phyloP scores from a whole-genome alignment of 495 filamentous ascomycete genomes.

The Neurospora africana region DNA sequence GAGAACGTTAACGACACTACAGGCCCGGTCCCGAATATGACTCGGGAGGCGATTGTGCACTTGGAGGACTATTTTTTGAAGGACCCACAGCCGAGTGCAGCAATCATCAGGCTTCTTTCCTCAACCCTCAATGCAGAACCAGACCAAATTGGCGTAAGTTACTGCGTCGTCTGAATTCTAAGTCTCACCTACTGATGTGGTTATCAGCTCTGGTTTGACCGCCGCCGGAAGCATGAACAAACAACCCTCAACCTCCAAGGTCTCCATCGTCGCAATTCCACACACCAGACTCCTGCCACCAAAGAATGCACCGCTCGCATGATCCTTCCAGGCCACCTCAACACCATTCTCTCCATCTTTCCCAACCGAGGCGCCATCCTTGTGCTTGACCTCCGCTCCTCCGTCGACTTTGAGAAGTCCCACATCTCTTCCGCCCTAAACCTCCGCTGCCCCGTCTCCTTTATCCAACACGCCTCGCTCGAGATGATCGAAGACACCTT shows the following conservation, averaged over 20 bases:
- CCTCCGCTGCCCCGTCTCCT: slow-evolving; percentile 32
- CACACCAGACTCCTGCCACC: slow-evolving; percentile 12
- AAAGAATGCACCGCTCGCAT: slow-evolving; percentile 22
- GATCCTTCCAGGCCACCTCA: slow-evolving; percentile 39
- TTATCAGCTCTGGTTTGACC: slow-evolving; percentile 33
- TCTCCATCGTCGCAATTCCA: slow-evolving; percentile 16
- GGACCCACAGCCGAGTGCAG: slow-evolving; percentile 27
- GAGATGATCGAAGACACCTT: slow-evolving; percentile 41
- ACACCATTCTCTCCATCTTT: slow-evolving; percentile 35
- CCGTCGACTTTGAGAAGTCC: slow-evolving; percentile 32
- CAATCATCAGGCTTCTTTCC: slow-evolving; percentile 28
- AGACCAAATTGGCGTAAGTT: slow-evolving; percentile 21
- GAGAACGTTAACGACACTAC: background rate
- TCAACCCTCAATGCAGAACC: slow-evolving; percentile 32
- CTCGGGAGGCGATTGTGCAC: slow-evolving; percentile 6
- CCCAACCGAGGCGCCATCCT: slow-evolving; percentile 26
- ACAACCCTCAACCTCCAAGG: slow-evolving; percentile 28
- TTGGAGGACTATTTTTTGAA: slow-evolving; percentile 35
- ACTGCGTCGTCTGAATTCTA: no score
- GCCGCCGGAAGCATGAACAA: slow-evolving; percentile 31
- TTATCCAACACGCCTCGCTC: slow-evolving; percentile 29
- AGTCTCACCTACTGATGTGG: background rate
- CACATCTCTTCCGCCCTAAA: slow-evolving; percentile 39
- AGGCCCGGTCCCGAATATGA: background rate
- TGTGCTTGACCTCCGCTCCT: slow-evolving; percentile 34